A percentile compares a stretch with the other conserved stretches of the same genome.
phyloP scores from a whole-genome alignment of 768 basidiomycete species.

The Ephemerocybe angulata region DNA sequence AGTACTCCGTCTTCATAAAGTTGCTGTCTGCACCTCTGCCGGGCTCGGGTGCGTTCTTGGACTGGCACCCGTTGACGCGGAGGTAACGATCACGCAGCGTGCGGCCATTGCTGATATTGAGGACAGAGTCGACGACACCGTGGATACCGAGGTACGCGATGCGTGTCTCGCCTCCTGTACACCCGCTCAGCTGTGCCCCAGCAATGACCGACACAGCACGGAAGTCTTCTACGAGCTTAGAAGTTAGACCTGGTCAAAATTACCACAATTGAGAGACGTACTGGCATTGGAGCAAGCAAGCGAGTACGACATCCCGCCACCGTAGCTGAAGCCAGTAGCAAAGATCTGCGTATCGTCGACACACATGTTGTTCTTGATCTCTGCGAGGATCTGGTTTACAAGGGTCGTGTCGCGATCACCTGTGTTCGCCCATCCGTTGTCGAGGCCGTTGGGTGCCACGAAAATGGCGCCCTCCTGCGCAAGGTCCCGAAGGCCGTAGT shows the following conservation, averaged over 20 bases:
- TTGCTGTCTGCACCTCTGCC: constrained; percentile 1
- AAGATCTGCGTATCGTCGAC: constrained; percentile 4
- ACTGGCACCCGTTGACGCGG: constrained; percentile 8
- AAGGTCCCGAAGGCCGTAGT: constrained; percentile 7
- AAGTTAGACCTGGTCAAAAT: no score
- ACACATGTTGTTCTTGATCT: background rate
- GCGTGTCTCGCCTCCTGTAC: constrained; percentile 4
- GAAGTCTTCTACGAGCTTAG: background rate
- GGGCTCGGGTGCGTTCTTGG: constrained; percentile 7
- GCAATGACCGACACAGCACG: constrained; percentile 5
- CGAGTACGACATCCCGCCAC: constrained; percentile 7
- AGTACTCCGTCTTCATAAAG: no score
- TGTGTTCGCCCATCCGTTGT: constrained; percentile 5
- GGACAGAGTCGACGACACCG: constrained; percentile 5
- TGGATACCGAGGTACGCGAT: constrained; percentile 7
- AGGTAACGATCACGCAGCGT: constrained; percentile 4
- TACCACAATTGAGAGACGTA: background rate
- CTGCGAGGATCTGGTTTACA: constrained; percentile 2
- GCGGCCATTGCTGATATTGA: no score
- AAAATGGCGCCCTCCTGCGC: constrained; percentile 3
- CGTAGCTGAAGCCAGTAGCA: constrained; percentile 7
- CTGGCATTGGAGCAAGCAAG: constrained; percentile 4
- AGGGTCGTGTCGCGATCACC: background rate
- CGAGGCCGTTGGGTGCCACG: constrained; percentile 7
- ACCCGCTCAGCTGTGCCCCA: constrained; percentile 5